phyloP scores from a whole-genome alignment of 179 eudicot genomes.

The Corrigiola litoralis region DNA sequence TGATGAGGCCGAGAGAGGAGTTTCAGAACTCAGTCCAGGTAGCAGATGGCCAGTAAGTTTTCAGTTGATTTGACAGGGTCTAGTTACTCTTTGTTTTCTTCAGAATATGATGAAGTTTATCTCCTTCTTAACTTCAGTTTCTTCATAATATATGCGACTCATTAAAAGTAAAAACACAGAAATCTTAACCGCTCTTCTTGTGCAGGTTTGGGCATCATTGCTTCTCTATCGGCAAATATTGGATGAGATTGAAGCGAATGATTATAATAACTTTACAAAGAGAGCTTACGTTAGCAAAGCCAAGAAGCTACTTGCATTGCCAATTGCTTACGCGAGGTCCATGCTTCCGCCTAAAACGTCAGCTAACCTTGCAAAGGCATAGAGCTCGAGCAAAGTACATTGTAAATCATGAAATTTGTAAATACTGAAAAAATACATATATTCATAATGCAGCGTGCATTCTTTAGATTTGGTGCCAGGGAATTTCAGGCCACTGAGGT shows the following conservation, averaged over 20 bases:
- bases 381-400: constrained; percentile 12
- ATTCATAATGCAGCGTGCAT: constrained; percentile 21
- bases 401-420: constrained; percentile 28
- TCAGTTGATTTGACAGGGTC: not conserved
- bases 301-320: constrained; percentile 67
- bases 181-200: not conserved
- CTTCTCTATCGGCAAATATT: constrained; percentile 67
- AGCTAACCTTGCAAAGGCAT: constrained; percentile 39
- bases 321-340: constrained; percentile 74
- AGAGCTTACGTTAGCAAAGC: constrained; percentile 81
- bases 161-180: not conserved
- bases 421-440: constrained; percentile 24
- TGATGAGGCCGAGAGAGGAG: constrained; percentile 77
- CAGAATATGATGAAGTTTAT: not conserved
- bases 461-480: constrained; percentile 20
- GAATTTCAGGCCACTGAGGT: not conserved
- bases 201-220: constrained; percentile 86
- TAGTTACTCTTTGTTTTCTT: not conserved
- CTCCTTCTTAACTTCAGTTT: no score
- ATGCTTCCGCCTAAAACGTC: constrained; percentile 46
- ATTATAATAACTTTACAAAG: constrained; percentile 78
- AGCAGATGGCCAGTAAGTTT: constrained; percentile 92
- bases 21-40: constrained; percentile 70
- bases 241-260: constrained; percentile 86
- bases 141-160: not conserved